These are phyloP conservation scores for Backusella westeae DNA, from an alignment of 192 early-diverging fungal genomes.

Conservation along the genomic window DNA sequence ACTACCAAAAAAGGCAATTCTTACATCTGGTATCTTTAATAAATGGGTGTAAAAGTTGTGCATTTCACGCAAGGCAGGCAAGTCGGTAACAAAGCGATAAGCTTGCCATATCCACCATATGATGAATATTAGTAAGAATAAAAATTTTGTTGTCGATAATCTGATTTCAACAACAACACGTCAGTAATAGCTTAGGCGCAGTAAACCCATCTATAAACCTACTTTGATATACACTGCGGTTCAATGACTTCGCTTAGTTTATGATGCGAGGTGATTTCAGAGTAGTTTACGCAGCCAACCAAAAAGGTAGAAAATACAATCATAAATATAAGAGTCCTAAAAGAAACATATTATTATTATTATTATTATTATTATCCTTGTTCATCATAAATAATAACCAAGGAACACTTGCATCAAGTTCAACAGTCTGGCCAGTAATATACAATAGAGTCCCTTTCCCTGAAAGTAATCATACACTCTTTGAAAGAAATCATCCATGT, in stretches of 20 bases:
- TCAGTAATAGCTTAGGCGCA: background rate
- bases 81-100: conserved; percentile 61
- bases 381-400: background rate
- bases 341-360: background rate
- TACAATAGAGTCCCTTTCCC: conserved; percentile 85
- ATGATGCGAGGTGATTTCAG: conserved; percentile 65
- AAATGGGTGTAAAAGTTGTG: conserved; percentile 81
- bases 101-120: conserved; percentile 79
- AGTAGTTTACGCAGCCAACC: conserved; percentile 87
- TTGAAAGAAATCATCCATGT: conserved; percentile 81
- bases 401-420: conserved; percentile 74
- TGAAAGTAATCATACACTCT: conserved; percentile 84
- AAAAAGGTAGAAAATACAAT: conserved; percentile 88
- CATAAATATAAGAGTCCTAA: conserved; percentile 83
- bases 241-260: conserved; percentile 74
- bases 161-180: conserved; percentile 21
- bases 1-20: conserved; percentile 14
- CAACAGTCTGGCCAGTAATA: conserved; percentile 72
- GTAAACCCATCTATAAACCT: conserved; percentile 26
- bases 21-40: conserved; percentile 73
- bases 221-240: conserved; percentile 71
- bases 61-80: conserved; percentile 76
- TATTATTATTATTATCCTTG: background rate
- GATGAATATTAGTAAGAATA: conserved; percentile 64
- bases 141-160: conserved; percentile 53